Evolutionary conservation across 176 grass and related monocot genomes (phyloP).

Genomic region (Musa itinerans): DNA sequence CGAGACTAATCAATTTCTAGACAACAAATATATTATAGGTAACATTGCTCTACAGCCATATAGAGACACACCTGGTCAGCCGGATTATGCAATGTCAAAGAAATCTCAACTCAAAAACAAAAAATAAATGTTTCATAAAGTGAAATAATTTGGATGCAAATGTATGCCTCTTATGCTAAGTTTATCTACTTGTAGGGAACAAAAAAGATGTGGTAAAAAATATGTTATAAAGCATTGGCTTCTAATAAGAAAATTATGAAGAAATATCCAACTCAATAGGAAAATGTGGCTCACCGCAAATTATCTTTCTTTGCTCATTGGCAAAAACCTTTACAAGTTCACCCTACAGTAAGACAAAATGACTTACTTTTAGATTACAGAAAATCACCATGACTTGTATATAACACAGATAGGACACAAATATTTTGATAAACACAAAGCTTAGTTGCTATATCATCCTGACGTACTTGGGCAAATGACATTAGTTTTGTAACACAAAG

Average conservation of each 20-base stretch:
- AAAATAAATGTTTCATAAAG: not conserved
- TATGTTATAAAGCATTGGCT: not conserved
- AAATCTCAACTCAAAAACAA: not conserved
- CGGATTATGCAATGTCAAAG: not conserved
- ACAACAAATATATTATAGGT: not conserved
- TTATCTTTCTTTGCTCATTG: constrained; percentile 80
- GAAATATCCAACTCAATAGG: constrained; percentile 24
- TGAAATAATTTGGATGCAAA: not conserved
- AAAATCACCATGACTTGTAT: not conserved
- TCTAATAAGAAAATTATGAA: not conserved
- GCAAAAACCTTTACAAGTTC: constrained; percentile 67
- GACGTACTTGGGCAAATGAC: not conserved
- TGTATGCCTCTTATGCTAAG: too few species aligned
- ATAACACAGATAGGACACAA: not conserved
- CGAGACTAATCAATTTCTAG: not conserved
- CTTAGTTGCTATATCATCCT: not conserved
- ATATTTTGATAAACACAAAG: not conserved
- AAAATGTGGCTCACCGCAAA: constrained; percentile 48
- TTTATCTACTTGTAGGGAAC: not conserved
- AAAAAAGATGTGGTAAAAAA: not conserved
- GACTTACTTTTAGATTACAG: not conserved
- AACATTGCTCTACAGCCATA: not conserved
- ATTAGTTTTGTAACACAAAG: not conserved
- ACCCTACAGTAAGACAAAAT: constrained; percentile 43
- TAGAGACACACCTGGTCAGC: not conserved